These are phyloP conservation scores for Prunus mume DNA, from an alignment of 306 rosid species.

Conservation along the genomic window DNA sequence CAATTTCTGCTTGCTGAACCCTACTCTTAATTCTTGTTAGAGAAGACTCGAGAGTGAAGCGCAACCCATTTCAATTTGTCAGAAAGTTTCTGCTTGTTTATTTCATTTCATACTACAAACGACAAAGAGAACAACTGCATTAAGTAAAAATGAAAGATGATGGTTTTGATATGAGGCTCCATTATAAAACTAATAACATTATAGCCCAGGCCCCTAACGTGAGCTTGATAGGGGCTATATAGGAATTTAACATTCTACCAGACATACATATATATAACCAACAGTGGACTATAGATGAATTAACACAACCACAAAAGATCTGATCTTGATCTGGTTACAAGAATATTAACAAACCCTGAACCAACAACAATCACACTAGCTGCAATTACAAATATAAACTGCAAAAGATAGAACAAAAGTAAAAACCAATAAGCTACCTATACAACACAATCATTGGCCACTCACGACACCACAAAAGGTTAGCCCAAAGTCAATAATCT, in stretches of 20 bases:
- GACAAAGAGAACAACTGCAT: neutral
- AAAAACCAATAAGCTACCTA: constrained; percentile 61
- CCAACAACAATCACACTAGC: constrained; percentile 75
- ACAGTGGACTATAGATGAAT: constrained; percentile 43
- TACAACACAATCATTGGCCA: constrained; percentile 74
- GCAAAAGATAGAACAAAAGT: constrained; percentile 25
- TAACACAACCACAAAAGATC: constrained; percentile 53
- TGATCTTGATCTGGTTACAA: constrained; percentile 61
- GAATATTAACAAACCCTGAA: constrained; percentile 86
- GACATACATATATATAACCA: neutral
- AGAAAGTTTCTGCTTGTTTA: neutral
- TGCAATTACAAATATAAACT: constrained; percentile 76
- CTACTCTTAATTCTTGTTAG: too few relatives aligned
- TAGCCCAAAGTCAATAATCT: constrained; percentile 75
- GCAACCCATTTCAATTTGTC: neutral
- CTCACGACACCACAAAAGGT: constrained; percentile 63
- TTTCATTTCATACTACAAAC: too few relatives aligned
- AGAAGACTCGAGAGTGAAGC: too few relatives aligned
- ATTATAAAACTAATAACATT: too few relatives aligned
- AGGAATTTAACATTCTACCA: neutral
- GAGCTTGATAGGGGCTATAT: neutral
- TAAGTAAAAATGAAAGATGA: too few relatives aligned
- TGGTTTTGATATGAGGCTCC: neutral
- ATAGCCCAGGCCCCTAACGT: too few relatives aligned
- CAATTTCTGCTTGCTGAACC: too few relatives aligned